Evolutionary conservation across 805 yeast species (phyloP).

Genomic region (Aciculoconidium aculeatum): DNA sequence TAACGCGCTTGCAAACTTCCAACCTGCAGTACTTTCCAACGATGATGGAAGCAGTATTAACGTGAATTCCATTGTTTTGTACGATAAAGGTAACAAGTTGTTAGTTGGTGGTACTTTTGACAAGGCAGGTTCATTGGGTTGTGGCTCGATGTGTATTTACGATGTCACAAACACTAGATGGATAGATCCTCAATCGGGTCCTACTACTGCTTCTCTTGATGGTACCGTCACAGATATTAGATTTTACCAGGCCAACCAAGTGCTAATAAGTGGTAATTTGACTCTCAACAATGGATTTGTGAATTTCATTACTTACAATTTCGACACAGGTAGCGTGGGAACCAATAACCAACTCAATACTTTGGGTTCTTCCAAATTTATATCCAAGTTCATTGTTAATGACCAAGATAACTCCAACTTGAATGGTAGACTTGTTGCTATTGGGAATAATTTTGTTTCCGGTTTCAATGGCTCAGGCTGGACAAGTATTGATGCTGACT

Average conservation of each 20-base stretch:
- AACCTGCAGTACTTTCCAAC: constrained; percentile 44
- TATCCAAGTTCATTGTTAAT: constrained; percentile 42
- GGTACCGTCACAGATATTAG: constrained; percentile 54
- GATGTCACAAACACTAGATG: constrained; percentile 51
- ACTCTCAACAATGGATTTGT: constrained; percentile 28
- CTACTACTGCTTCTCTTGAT: constrained; percentile 17
- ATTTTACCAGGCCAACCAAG: constrained; percentile 34
- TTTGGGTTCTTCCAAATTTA: constrained; percentile 16
- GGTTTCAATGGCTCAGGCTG: constrained; percentile 46
- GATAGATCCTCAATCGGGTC: constrained; percentile 35
- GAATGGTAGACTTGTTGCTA: constrained; percentile 33
- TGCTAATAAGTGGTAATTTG: constrained; percentile 50
- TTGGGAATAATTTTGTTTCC: constrained; percentile 28
- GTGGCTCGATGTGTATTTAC: constrained; percentile 63
- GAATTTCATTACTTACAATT: constrained; percentile 52
- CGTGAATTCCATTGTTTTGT: constrained; percentile 31
- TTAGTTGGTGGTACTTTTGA: constrained; percentile 73
- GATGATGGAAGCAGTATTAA: constrained; percentile 35
- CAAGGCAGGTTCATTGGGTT: constrained; percentile 49
- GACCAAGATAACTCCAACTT: constrained; percentile 31
- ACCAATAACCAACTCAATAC: constrained; percentile 16
- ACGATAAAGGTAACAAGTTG: constrained; percentile 31
- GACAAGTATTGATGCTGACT: constrained; percentile 35
- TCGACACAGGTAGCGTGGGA: constrained; percentile 28
- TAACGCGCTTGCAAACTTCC: constrained; percentile 35